Evolutionary conservation across 2,329 filamentous ascomycete genomes (phyloP), one percentile per base, ranked within the genome.

Genomic region (Aspergillus flavus): DNA sequence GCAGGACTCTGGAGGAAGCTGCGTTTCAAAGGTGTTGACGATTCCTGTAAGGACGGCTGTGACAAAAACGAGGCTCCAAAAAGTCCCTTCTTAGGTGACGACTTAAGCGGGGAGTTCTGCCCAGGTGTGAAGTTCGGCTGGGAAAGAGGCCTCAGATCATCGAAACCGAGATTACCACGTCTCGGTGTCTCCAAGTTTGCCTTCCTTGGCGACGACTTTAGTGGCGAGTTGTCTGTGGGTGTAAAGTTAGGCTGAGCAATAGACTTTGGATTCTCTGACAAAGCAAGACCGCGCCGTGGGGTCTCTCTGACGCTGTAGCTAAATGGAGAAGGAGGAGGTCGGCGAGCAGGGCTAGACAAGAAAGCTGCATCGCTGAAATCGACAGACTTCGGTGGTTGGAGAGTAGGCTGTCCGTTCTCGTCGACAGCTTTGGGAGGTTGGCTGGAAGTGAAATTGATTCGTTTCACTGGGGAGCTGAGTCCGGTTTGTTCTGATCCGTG

Each of bases 181-280:
- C 50, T 58, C 7, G 68, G 68, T 6, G 68, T 71, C 28, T 65
- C 68, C 19, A 71, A 32, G 19, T 62, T 59, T 5, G 66, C 75
- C 57, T 81, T 82, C 64, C 75, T 80, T 7, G 82, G 79, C 19
- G 81, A 82, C 39, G 74, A 69, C 62, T 81, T 81, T 10, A 83
- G 71, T 0, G 79, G 76, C 14, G 79, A 79, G 43, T 75, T 68
- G 45, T 69, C 69, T 10, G 67, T 73, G n/a, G 77, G 74, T 6
- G 72, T 67, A 10, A 73, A 61, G 23, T 75, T 67, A 2, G 73
- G 68, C 3, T 72, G 69, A 1, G 65, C 39, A 19, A 63, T 56
- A 19, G 68, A 64, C 4, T 72, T 68, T 11, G 65, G 55, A 9
- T 69, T 66, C 14, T 72, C 68, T 12, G 61, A 60, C 56, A 73